A percentile compares a stretch with the other conserved stretches of the same genome.
Evolutionary conservation across 2,329 filamentous ascomycete genomes (phyloP).

Genomic region (Chrysoporthe puriensis): DNA sequence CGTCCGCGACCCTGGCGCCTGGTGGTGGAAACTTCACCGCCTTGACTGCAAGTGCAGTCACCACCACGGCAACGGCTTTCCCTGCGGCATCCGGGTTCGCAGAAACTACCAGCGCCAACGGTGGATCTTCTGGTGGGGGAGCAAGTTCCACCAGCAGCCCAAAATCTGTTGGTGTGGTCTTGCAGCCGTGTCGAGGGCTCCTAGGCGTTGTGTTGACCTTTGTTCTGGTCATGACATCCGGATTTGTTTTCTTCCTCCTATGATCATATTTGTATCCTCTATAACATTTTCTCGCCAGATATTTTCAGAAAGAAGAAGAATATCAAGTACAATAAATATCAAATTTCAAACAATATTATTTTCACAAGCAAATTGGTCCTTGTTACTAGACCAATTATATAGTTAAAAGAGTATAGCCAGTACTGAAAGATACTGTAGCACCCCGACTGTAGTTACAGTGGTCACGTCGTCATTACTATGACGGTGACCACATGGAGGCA

Average conservation of each 20-base stretch:
- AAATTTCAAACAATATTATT: no score
- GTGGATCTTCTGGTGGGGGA: no score
- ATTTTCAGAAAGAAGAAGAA: no score
- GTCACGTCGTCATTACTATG: not conserved
- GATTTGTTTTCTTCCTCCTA: not conserved
- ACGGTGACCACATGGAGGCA: no score
- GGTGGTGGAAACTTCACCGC: not conserved
- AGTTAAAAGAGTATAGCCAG: no score
- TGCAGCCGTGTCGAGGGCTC: not conserved
- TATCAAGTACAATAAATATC: no score
- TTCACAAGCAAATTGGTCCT: no score
- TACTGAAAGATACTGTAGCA: no score
- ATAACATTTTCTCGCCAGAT: no score
- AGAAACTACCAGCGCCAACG: not conserved
- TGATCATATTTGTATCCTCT: not conserved
- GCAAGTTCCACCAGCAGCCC: not conserved
- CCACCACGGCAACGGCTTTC: not conserved
- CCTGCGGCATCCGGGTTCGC: not conserved
- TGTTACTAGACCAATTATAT: no score
- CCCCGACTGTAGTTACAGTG: not conserved
- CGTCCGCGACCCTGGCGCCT: not conserved
- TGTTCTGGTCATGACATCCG: not conserved
- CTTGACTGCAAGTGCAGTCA: not conserved
- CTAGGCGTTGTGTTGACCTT: not conserved
- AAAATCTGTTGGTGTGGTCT: not conserved